These are phyloP conservation scores for Fraxinus xanthoxyloides DNA, from an alignment of 305 asterid genomes.

Conservation along the genomic window DNA sequence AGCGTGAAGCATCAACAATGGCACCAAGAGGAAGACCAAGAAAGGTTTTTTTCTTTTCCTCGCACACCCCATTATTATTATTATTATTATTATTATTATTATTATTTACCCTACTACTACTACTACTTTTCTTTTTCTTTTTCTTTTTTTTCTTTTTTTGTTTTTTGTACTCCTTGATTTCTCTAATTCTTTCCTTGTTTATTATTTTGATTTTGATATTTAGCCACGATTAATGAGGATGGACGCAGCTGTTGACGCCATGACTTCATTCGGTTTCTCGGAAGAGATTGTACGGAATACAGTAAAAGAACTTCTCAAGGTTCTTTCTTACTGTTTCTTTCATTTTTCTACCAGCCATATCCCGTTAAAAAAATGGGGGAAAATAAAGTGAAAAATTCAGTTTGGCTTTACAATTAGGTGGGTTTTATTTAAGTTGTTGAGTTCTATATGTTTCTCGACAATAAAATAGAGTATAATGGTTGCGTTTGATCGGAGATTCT, in stretches of 20 bases:
- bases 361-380: background rate
- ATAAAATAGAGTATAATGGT: background rate
- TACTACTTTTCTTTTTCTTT: no score
- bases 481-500: background rate
- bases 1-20: background rate
- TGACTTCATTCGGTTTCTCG: constrained; percentile 42
- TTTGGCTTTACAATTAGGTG: background rate
- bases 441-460: background rate
- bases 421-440: background rate
- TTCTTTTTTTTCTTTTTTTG: no score
- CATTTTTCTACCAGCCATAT: background rate
- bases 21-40: background rate
- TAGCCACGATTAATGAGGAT: constrained; percentile 48
- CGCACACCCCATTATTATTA: background rate
- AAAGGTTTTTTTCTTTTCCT: background rate
- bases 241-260: constrained; percentile 68
- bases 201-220: constrained; percentile 10
- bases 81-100: no score
- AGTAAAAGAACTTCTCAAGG: constrained; percentile 44
- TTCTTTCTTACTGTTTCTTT: background rate
- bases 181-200: background rate
- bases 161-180: background rate
- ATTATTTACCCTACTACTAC: background rate
- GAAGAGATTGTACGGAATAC: constrained; percentile 14
- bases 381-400: background rate